phyloP scores from a whole-genome alignment of 305 asterid genomes.

The Fraxinus sp. region DNA sequence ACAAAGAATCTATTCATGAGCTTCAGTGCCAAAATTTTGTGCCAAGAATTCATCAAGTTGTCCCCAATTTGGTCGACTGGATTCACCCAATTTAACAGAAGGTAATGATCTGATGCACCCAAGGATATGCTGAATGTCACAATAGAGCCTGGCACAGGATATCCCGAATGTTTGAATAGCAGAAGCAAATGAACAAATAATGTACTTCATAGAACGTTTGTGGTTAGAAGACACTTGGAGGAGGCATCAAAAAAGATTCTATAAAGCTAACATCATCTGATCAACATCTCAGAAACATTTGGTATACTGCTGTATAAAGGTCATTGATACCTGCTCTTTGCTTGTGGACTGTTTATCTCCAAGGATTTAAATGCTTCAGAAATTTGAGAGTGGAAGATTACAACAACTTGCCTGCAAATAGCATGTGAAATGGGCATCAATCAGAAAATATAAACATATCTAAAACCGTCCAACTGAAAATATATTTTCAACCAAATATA shows the following conservation, averaged over 20 bases:
- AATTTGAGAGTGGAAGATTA: constrained; percentile 81
- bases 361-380: constrained; percentile 68
- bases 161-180: constrained; percentile 15
- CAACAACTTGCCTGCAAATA: constrained; percentile 82
- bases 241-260: neutral
- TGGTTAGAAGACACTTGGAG: neutral
- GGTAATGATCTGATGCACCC: constrained; percentile 93
- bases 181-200: constrained; percentile 7
- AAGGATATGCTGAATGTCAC: constrained; percentile 74
- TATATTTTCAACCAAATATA: neutral
- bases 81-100: constrained; percentile 55
- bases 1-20: constrained; percentile 43
- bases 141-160: constrained; percentile 52
- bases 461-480: neutral
- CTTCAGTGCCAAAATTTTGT: constrained; percentile 52
- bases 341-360: constrained; percentile 73
- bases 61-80: constrained; percentile 74
- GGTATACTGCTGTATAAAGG: neutral
- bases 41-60: constrained; percentile 77
- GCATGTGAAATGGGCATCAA: constrained; percentile 22
- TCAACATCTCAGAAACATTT: constrained; percentile 3
- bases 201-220: neutral
- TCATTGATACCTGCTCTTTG: constrained; percentile 54
- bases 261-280: neutral
- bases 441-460: constrained; percentile 6